Evolutionary conservation across 2,329 filamentous ascomycete species (phyloP).

Genomic region (Huntiella bhutanensis): DNA sequence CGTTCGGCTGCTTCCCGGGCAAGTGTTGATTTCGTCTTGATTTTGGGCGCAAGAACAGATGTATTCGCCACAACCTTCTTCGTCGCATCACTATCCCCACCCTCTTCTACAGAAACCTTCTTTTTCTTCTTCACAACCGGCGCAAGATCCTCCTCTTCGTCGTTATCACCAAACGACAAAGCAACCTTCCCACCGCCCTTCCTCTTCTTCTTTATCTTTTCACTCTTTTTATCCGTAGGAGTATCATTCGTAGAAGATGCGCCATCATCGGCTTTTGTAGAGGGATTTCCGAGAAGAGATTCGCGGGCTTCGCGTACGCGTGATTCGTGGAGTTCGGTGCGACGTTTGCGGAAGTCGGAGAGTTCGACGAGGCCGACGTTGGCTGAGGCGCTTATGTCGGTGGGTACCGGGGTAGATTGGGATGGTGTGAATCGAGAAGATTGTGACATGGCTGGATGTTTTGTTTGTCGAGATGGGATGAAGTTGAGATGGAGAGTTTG

Average conservation of each 20-base stretch:
- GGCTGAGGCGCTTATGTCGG: constrained; percentile 65
- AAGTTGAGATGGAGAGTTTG: not conserved
- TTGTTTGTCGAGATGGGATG: not conserved
- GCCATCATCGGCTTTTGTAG: no score
- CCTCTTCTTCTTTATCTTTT: constrained; percentile 29
- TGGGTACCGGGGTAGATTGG: constrained; percentile 24
- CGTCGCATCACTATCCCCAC: constrained; percentile 8
- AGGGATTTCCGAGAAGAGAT: constrained; percentile 16
- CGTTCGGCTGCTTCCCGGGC: constrained; percentile 61
- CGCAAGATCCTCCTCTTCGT: constrained; percentile 26
- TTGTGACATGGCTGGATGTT: not conserved
- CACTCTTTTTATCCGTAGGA: constrained; percentile 27
- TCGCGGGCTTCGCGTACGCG: constrained; percentile 68
- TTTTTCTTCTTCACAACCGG: constrained; percentile 15
- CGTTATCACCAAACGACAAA: constrained; percentile 50
- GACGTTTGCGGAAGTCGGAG: constrained; percentile 87
- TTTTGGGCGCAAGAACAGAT: constrained; percentile 43
- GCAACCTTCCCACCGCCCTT: constrained; percentile 24
- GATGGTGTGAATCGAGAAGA: constrained; percentile 1
- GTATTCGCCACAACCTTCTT: constrained; percentile 42
- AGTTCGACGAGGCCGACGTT: constrained; percentile 84
- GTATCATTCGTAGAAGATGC: constrained; percentile 17
- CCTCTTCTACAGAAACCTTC: constrained; percentile 22
- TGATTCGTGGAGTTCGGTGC: constrained; percentile 81
- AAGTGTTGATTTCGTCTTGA: constrained; percentile 51